Conservation (phyloP, 169 alveolate species). For the Plasmodium vinckei region DNA sequence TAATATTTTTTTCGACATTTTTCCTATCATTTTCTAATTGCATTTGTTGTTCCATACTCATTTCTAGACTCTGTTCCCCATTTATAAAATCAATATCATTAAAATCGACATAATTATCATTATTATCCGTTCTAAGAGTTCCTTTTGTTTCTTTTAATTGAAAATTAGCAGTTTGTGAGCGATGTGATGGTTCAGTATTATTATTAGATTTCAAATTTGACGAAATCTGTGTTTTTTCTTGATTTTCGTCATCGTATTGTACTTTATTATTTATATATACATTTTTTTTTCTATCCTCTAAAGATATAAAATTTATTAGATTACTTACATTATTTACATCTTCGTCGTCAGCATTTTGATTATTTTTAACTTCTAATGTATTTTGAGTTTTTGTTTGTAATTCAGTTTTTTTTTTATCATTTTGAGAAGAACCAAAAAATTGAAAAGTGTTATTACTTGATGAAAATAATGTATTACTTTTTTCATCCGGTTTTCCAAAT, state of each 20-base stretch:
- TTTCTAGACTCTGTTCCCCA: slow-evolving; percentile 13
- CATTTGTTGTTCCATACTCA: slow-evolving; percentile 28
- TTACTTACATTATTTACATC: slow-evolving; percentile 56
- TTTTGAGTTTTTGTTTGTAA: slow-evolving; percentile 4
- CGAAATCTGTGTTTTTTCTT: slow-evolving; percentile 7
- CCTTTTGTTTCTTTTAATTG: slow-evolving; percentile 75
- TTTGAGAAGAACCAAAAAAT: slow-evolving; percentile 10
- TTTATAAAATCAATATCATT: slow-evolving; percentile 30
- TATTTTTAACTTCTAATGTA: not conserved
- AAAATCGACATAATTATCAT: slow-evolving; percentile 56
- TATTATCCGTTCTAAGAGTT: slow-evolving; percentile 61
- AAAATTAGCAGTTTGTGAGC: slow-evolving; percentile 24
- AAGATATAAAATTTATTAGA: slow-evolving; percentile 53
- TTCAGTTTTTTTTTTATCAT: slow-evolving; percentile 13
- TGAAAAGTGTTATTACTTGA: not conserved
- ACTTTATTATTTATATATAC: slow-evolving; percentile 35
- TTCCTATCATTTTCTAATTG: slow-evolving; percentile 62
- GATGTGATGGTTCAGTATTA: slow-evolving; percentile 1
- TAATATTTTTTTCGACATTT: slow-evolving; percentile 57
- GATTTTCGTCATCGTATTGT: slow-evolving; percentile 30
- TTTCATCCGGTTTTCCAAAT: slow-evolving; percentile 25
- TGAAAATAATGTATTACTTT: slow-evolving; percentile 7
- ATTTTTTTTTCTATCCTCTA: slow-evolving; percentile 72
- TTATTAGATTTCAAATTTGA: not conserved
- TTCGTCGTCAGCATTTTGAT: slow-evolving; percentile 13